Evolutionary conservation across 2,329 filamentous ascomycete species (phyloP), one percentile per base, ranked within the genome.

Genomic region (Cladophialophora chaetospira): DNA sequence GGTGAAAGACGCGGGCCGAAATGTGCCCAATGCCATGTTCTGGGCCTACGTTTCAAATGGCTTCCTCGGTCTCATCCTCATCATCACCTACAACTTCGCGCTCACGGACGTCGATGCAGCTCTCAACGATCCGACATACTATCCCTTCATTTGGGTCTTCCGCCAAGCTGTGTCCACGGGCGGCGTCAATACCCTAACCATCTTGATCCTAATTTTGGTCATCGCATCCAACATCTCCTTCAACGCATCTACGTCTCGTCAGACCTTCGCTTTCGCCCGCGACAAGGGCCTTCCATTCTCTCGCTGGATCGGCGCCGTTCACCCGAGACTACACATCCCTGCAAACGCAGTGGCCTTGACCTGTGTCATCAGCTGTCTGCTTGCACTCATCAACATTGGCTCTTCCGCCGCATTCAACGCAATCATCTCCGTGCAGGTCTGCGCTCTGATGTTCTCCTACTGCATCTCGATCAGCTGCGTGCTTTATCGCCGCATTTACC

Each of bases 101-200:
- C 63, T 71, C 26, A 67, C 68, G 10, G 68, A 68, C 5, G 60
- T 72, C 3, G 62, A 69, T 3, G 58, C 65, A 23, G 70, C 77
- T 2, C 69, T 78, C 1, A 64, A 70, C 4, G 73, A 75, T 3
- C 58, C 67, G 1, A 79, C 77, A 0, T 69, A 72, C 0, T 79
- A 75, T 42, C 75, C 79, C 10, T 73, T 78, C 64, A 72, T 77
- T 62, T 75, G 79, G 36, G 75, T 80, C 40, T 79, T 84, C 48
- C 53, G 58, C 11, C 60, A 69, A 13, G 60, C 66, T 3, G 51
- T 67, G 13, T 65, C 65, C 1, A 64, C 55, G 3, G 56, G 63
- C 0, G 67, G 67, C 1, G 66, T 69, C 5, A 70, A 67, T 15
- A 67, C 64, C 0, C 56, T 72, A 65, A 72, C 76, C 0, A 70